Base-by-base conservation (phyloP, 768 basidiomycete genomes). In the Boletus rex-veris region DNA sequence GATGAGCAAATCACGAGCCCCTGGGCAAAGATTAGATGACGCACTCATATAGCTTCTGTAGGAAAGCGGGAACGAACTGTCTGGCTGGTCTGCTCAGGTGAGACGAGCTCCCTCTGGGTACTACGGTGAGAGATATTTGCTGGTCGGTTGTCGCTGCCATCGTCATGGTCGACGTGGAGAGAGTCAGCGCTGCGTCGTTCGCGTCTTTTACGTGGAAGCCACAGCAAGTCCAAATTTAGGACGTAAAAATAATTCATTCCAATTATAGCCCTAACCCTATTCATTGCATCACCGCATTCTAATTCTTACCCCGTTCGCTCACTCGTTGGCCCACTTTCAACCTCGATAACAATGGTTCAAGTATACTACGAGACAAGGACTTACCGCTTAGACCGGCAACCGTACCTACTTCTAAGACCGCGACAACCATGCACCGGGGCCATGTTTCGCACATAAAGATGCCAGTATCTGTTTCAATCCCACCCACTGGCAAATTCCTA, bases 1-100 rank as follows among this genome's bases (percentile, higher is more conserved):
- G 54, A 54, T 54, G 58, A 57, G 43, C 9, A 46, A 24, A 61
- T 57, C 48, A 53, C 15, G 38, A 54, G 26, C 48, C 31, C 45
- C 45, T 49, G 18, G 44, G 24, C 50, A 42, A 44, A 51, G 60
- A 57, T 56, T 49, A 55, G 58, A 58, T 43, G 52, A 50, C 86
- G 59, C 52, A 95, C 93, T 88, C 88, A 72, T 87, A 95, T 33
- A 98, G 80, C 72, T 98, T 98, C 72, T 94, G 91, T 14, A 97
- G 78, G 67, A 97, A 97, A 0, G 89, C 88, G 4, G 94, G 92
- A 1, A 88, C 81, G 35, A 78, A 68, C 53, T 77, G 75, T 54
- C 76, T 72, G 15, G 77, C 75, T n/a, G 74, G 72, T 68, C 70
- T 78, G 69, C 71, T 78, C 35, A 79, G 61, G 54, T 74, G 73